phyloP scores from a whole-genome alignment of 331 rosid genomes.

The Rhamnella rubrinervis region DNA sequence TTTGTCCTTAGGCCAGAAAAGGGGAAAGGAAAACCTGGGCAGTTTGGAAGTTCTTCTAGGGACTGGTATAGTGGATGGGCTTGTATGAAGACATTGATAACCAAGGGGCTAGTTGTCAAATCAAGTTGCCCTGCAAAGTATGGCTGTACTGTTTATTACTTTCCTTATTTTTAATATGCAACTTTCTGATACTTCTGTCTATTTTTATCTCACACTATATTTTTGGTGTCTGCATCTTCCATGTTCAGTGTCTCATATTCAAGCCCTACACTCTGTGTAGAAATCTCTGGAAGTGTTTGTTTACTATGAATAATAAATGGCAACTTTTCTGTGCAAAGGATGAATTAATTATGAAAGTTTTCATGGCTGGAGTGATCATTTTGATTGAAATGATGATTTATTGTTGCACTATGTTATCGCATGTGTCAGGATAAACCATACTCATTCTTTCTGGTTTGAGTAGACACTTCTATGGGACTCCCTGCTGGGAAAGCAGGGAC shows the following conservation, averaged over 20 bases:
- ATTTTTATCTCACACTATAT: too few species aligned
- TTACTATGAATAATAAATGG: background rate
- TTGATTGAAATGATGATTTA: background rate
- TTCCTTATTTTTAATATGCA: background rate
- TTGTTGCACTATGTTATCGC: background rate
- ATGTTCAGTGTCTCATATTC: too few species aligned
- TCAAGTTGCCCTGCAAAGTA: constrained; percentile 98
- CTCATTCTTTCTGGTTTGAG: background rate
- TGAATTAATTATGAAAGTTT: background rate
- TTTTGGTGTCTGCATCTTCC: too few species aligned
- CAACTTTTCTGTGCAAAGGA: background rate
- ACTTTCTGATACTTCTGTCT: background rate
- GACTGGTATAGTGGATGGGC: constrained; percentile 97
- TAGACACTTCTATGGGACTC: background rate
- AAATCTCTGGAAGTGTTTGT: too few species aligned
- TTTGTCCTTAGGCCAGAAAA: constrained; percentile 65
- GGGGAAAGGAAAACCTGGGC: constrained; percentile 78
- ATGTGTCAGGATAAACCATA: background rate
- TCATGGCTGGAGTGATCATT: background rate
- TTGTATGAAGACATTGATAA: constrained; percentile 83
- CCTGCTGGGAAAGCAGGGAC: too few species aligned
- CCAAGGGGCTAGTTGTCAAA: constrained; percentile 81
- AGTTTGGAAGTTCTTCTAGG: constrained; percentile 63
- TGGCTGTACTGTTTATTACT: constrained; percentile 20
- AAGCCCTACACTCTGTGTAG: too few species aligned